Conservation (phyloP, 768 basidiomycete species). For the Trametes villosa region DNA sequence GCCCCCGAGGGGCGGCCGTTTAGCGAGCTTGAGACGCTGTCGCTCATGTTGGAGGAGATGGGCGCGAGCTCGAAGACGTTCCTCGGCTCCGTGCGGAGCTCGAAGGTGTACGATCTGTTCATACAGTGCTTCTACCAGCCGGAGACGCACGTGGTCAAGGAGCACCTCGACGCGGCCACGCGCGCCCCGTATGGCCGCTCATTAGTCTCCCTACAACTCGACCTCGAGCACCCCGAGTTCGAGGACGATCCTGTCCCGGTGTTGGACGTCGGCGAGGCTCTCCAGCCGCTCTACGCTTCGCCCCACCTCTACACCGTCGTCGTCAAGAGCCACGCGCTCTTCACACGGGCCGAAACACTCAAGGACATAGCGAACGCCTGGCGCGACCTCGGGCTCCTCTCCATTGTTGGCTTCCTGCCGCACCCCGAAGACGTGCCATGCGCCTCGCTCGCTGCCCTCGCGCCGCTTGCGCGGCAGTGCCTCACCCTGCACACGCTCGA, state of each 20-base stretch:
- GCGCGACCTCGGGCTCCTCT: neutral
- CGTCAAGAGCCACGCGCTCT: neutral
- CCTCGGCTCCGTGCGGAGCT: neutral
- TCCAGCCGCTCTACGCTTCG: neutral
- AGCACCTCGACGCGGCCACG: neutral
- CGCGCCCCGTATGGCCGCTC: neutral
- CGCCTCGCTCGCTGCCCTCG: conserved; percentile 1
- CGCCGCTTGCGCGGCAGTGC: conserved; percentile 1
- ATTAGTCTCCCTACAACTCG: neutral
- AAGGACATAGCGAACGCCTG: neutral
- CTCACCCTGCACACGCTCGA: neutral
- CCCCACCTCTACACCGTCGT: neutral
- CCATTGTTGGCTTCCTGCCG: neutral
- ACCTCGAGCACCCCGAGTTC: neutral
- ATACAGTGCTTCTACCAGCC: neutral
- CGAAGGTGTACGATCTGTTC: neutral
- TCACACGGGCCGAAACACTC: neutral
- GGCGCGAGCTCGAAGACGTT: neutral
- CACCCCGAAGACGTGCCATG: neutral
- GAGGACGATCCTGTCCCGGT: neutral
- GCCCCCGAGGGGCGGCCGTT: neutral
- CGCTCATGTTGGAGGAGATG: neutral
- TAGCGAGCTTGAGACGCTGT: neutral
- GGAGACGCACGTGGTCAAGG: neutral
- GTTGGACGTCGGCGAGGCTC: neutral